These are phyloP conservation scores for Solanum virginianum DNA, from an alignment of 257 asterid genomes.

Conservation along the genomic window DNA sequence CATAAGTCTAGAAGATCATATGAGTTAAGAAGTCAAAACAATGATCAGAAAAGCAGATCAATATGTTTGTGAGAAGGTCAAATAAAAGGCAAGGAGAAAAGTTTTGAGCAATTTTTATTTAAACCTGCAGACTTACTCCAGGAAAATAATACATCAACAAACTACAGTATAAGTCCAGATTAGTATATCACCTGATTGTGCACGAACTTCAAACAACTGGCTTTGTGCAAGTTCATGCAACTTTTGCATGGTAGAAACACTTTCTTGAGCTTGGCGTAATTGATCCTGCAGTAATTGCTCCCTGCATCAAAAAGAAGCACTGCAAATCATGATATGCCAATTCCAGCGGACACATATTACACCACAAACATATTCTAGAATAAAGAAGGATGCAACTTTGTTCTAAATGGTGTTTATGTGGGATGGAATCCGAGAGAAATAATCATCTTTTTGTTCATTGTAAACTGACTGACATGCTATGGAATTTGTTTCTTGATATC, in stretches of 20 bases:
- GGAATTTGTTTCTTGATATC: neutral
- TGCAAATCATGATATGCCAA: neutral
- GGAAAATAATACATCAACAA: neutral
- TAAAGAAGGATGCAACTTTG: neutral
- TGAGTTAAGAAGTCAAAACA: neutral
- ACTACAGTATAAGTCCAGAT: neutral
- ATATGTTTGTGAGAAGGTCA: neutral
- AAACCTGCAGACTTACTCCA: neutral
- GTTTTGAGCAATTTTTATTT: neutral
- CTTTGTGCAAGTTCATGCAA: slow-evolving; percentile 97
- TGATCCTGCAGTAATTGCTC: slow-evolving; percentile 89
- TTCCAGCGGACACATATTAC: neutral
- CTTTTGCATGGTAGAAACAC: slow-evolving; percentile 94
- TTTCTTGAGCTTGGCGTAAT: slow-evolving; percentile 86
- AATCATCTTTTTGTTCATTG: neutral
- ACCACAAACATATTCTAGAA: neutral
- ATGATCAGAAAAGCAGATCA: neutral
- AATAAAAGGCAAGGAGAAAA: neutral
- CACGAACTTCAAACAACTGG: slow-evolving; percentile 92
- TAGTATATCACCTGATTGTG: slow-evolving; percentile 77
- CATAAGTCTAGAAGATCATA: neutral
- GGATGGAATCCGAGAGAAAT: neutral
- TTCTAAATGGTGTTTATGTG: neutral
- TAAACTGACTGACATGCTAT: neutral
- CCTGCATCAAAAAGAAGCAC: slow-evolving; percentile 37